A percentile compares a stretch with the other conserved stretches of the same genome.
Conservation (phyloP, 331 rosid species). For the Spiraea crenata region DNA sequence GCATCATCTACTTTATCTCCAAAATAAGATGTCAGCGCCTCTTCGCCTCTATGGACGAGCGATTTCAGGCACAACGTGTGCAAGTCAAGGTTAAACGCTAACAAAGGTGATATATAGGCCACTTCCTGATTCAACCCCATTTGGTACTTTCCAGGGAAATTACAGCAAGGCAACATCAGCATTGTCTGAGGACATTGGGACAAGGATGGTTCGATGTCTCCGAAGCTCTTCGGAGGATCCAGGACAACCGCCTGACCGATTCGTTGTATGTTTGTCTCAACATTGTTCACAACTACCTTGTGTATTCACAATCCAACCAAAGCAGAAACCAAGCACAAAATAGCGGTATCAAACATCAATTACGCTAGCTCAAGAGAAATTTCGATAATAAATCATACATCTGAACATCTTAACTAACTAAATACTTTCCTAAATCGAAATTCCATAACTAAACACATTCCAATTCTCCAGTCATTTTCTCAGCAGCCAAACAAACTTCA, state of each 20-base stretch:
- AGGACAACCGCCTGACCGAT: slow-evolving; percentile 73
- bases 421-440: not conserved
- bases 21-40: slow-evolving; percentile 55
- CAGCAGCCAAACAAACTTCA: not conserved
- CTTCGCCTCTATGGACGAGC: slow-evolving; percentile 56
- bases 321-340: not conserved
- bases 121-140: slow-evolving; percentile 32
- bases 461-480: not conserved
- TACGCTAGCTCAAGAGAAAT: not conserved
- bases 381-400: not conserved
- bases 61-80: slow-evolving; percentile 73
- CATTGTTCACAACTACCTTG: slow-evolving; percentile 74
- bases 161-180: slow-evolving; percentile 66
- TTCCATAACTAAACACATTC: not conserved
- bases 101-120: slow-evolving; percentile 72
- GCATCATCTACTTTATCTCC: slow-evolving; percentile 42
- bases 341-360: not conserved
- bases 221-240: slow-evolving; percentile 52
- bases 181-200: slow-evolving; percentile 37
- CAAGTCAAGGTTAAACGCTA: slow-evolving; percentile 81
- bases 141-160: slow-evolving; percentile 39
- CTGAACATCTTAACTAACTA: not conserved
- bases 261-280: slow-evolving; percentile 46
- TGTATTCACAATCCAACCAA: slow-evolving; percentile 5
- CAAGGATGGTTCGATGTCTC: slow-evolving; percentile 29